A percentile compares a stretch with the other conserved stretches of the same genome.
These are phyloP conservation scores for Trichomonas gallinae DNA, from an alignment of 208 protist species.

Conservation along the genomic window DNA sequence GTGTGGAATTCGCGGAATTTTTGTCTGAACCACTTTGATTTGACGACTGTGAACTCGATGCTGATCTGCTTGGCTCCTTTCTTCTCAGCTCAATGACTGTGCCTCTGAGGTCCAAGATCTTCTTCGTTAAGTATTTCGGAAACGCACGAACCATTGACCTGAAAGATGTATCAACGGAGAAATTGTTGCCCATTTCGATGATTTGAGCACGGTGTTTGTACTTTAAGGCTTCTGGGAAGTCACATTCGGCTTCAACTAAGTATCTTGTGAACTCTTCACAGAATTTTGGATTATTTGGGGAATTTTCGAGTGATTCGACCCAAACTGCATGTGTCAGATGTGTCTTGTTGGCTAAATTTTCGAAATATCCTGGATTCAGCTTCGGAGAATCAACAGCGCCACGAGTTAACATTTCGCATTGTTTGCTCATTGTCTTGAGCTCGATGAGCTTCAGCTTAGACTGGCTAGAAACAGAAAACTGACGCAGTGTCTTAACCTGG, in stretches of 20 bases:
- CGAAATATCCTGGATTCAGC: neutral
- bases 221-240: neutral
- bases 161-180: neutral
- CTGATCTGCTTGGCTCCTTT: neutral
- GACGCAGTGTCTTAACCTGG: neutral
- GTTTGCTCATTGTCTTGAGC: neutral
- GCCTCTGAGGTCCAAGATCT: neutral
- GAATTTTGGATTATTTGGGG: neutral
- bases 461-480: neutral
- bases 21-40: too few species aligned
- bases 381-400: neutral
- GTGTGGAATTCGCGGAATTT: too few species aligned
- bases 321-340: neutral
- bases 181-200: neutral
- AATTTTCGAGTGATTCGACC: neutral
- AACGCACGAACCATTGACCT: neutral
- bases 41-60: too few species aligned
- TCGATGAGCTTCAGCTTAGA: neutral
- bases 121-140: neutral
- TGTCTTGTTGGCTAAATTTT: neutral
- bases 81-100: neutral
- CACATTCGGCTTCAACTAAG: neutral
- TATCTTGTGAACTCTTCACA: neutral
- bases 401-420: neutral
- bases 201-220: neutral